Evolutionary conservation across 1,284 basidiomycete species (phyloP), one percentile per base, ranked within the genome.

Genomic region (Pisolithus thermaeus): DNA sequence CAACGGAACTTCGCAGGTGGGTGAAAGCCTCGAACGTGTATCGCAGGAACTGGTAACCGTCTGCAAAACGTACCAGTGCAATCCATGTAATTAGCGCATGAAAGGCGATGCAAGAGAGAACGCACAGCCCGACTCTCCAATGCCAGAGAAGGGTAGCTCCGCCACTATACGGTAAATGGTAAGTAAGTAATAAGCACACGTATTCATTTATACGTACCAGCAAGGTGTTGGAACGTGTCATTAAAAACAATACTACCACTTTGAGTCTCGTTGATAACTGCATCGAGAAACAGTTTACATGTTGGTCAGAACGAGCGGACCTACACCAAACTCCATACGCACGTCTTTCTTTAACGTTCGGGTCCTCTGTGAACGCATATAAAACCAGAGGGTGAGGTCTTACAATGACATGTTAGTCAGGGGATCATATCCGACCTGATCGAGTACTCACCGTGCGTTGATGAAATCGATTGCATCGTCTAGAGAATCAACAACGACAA

Each of bases 171-270:
- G 7, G 25, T n/a, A n/a, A n/a, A 23, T 27, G 12, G 37, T 38
- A 11, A 27, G 23, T 25, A 9, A 23, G 18, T 8, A 27, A 43
- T 25, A 18, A 32, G 18, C 16, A 28, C 30, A 8, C 23, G 8
- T 18, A 32, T 23, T 37, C 42, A 16, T 30, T 11, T 30, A n/a
- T 8, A 30, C 28, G 11, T 46, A 68, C 63, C 58, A 5, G 49
- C 55, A 47, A 81, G 58, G 53, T 81, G 73, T 61, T 77, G 70
- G 50, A 78, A 59, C 0, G 73, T 73, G 53, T 83, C 80, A 49
- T 84, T 84, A 52, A 81, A 70, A 2, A 73, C 64, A 12, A 81
- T 61, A 43, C 70, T 70, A 12, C 81, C 83, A 56, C 78, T 80
- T 49, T 62, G 66, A 2, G 79, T 82, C 49, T 63, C 60, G 8